A percentile compares a stretch with the other conserved stretches of the same genome.
Conservation (phyloP, 2,329 filamentous ascomycete species). For the Nigrospora oryzae region DNA sequence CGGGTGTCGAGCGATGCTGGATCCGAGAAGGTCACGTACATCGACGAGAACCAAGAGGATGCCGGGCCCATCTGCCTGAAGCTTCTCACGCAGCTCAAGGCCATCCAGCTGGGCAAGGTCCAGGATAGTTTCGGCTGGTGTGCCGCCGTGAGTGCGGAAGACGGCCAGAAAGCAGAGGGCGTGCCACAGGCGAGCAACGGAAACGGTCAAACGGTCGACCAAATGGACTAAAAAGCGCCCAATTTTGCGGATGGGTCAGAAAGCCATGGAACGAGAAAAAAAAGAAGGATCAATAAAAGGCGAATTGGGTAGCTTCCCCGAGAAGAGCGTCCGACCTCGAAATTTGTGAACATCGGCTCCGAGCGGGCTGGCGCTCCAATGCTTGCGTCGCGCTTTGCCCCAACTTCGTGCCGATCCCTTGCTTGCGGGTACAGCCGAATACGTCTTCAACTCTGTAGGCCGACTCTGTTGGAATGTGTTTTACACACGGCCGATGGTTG, state of each 20-base stretch:
- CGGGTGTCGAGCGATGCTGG: constrained; percentile 29
- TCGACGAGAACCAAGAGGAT: constrained; percentile 49
- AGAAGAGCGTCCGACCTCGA: too few relatives aligned
- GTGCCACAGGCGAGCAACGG: constrained; percentile 15
- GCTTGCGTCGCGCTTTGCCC: too few relatives aligned
- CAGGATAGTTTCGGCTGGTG: constrained; percentile 74
- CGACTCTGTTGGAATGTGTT: too few relatives aligned
- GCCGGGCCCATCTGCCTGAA: constrained; percentile 66
- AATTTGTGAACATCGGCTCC: too few relatives aligned
- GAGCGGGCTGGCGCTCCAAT: too few relatives aligned
- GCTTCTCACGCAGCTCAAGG: constrained; percentile 70
- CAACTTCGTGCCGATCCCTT: too few relatives aligned
- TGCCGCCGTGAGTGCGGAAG: constrained; percentile 32
- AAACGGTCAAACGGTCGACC: constrained; percentile 22
- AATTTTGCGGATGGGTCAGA: background rate
- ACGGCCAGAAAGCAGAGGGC: constrained; percentile 30
- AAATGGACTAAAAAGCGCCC: constrained; percentile 21
- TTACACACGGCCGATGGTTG: too few relatives aligned
- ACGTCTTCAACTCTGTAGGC: too few relatives aligned
- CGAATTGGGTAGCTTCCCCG: background rate
- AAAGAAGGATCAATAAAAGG: background rate
- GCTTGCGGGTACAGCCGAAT: too few relatives aligned
- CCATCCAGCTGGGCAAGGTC: constrained; percentile 74
- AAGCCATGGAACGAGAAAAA: background rate
- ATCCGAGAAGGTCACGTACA: constrained; percentile 45